Base-by-base conservation (phyloP, 352 stramenopile genomes). In the Phytophthora colocasiae region DNA sequence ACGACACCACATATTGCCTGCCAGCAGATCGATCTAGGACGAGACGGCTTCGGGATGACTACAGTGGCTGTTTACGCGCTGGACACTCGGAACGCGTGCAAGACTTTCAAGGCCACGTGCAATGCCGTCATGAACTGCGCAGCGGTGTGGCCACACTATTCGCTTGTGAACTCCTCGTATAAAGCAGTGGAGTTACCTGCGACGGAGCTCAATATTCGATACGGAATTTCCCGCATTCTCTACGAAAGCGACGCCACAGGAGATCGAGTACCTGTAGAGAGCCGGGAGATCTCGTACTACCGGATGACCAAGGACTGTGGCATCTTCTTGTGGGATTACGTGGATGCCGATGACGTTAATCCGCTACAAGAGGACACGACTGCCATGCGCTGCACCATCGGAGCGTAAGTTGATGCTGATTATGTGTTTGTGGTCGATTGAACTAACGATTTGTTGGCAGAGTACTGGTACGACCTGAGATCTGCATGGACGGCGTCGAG, bases 401-500 rank as follows among this genome's bases (percentile, higher is more conserved):
- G 66, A 54, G 72, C 63, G 58, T 80, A 53, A 22, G 71, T 87
- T 6, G 50, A 40, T 34, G 64, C 69, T 12, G 19, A 64, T 27
- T 59, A 6, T 71, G 36, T 77, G 53, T 2, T 67, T 65, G 6
- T 40, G 15, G n/a, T 22, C 55, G 6, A 15, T 31, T 10, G 24
- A 45, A 12, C 46, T 64, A 40, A 52, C 22, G 17, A 14, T 26
- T 22, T 50, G 27, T 29, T 12, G 43, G 14, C 39, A 80, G 63
- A 1, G 64, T 83, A 15, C 36, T 85, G 26, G 66, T 85, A 26
- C 74, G 69, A 2, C 71, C 62, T 1, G 79, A 88, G 34, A 29
- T 77, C 31, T 88, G 77, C 45, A 59, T 54, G 1, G 79, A 88
- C 40, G 77, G 77, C 51, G 70, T 81, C 19, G 69, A 85, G 43